Conservation (phyloP, 2,329 filamentous ascomycete species). For the Venturiaceae sp. region DNA sequence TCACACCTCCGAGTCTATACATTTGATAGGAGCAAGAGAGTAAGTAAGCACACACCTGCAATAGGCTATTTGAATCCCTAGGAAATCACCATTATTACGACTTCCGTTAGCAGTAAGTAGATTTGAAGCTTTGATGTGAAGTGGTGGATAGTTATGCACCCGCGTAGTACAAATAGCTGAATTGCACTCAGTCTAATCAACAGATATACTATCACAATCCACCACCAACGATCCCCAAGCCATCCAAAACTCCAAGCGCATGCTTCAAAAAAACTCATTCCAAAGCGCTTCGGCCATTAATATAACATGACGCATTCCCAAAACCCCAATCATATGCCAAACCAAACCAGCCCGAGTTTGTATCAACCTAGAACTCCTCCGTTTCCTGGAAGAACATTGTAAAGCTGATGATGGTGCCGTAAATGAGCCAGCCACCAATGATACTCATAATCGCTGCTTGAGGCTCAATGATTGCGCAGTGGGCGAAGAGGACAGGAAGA, state of each 20-base stretch:
- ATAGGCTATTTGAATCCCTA: no score
- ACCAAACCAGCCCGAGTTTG: no score
- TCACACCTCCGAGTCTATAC: no score
- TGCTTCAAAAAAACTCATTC: neutral
- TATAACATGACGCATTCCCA: neutral
- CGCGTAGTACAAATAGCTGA: neutral
- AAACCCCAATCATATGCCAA: neutral
- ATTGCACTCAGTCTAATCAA: neutral
- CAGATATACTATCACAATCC: neutral
- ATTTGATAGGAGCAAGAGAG: no score
- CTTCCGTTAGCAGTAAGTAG: no score
- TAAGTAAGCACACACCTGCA: no score
- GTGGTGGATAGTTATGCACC: no score
- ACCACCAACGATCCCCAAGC: neutral
- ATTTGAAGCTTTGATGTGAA: no score
- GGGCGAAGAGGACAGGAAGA: slow-evolving; percentile 77
- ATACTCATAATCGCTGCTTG: slow-evolving; percentile 95
- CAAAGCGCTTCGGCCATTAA: neutral
- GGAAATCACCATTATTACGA: no score
- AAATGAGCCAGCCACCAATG: slow-evolving; percentile 84
- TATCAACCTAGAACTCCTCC: slow-evolving; percentile 79
- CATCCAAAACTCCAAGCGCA: neutral
- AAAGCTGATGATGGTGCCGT: slow-evolving; percentile 96
- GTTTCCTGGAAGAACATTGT: slow-evolving; percentile 98
- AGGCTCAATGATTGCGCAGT: slow-evolving; percentile 70